These are phyloP conservation scores for Xylaria sp. DNA, from an alignment of 2,329 filamentous ascomycete species.

Conservation along the genomic window DNA sequence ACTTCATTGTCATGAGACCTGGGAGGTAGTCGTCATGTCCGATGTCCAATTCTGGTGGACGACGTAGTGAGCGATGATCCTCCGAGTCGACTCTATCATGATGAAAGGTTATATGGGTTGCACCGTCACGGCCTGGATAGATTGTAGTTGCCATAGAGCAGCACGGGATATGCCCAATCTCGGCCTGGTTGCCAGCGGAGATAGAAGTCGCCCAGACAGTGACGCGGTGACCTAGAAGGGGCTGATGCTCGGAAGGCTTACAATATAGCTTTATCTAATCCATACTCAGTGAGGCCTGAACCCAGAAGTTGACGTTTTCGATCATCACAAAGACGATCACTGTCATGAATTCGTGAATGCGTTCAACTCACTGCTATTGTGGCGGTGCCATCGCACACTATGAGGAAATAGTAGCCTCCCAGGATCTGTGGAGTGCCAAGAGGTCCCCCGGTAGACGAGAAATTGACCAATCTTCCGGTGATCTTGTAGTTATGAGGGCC, in stretches of 20 bases:
- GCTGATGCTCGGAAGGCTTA: conserved; percentile 34
- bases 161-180: conserved; percentile 30
- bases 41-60: conserved; percentile 40
- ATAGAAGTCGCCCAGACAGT: conserved; percentile 54
- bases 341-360: background rate
- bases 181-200: conserved; percentile 39
- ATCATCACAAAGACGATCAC: background rate
- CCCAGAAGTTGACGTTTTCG: background rate
- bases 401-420: conserved; percentile 45
- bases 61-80: conserved; percentile 39
- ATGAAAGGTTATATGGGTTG: conserved; percentile 50
- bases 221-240: conserved; percentile 49
- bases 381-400: conserved; percentile 52
- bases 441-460: conserved; percentile 39
- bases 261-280: conserved; percentile 47
- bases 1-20: conserved; percentile 52
- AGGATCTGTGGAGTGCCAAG: conserved; percentile 39
- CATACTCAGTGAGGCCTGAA: conserved; percentile 1
- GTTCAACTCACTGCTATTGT: conserved; percentile 43
- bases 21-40: conserved; percentile 30
- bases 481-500: conserved; percentile 48
- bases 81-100: conserved; percentile 37
- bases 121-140: conserved; percentile 51
- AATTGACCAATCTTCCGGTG: conserved; percentile 52
- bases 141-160: conserved; percentile 51